Percentiles rank a stretch among this genome's conserved stretches.
phyloP scores from a whole-genome alignment of 2,329 filamentous ascomycete species.

The Grosmannia penicillata region DNA sequence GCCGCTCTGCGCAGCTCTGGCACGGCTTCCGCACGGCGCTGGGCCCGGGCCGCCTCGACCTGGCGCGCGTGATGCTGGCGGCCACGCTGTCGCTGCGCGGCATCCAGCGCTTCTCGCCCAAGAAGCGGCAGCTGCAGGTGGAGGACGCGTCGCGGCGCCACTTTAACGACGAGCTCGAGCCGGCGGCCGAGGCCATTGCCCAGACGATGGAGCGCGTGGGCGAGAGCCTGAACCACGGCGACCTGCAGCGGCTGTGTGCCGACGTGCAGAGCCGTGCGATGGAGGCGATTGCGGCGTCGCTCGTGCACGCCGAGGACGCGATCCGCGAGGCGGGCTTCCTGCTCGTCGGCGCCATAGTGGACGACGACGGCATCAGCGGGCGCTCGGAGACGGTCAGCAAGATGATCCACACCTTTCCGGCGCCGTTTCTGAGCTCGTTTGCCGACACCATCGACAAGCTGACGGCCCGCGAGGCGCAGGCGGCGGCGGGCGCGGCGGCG shows the following conservation, averaged over 20 bases:
- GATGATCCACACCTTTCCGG: conserved; percentile 29
- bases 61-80: conserved; percentile 61
- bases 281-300: conserved; percentile 59
- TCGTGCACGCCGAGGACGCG: conserved; percentile 67
- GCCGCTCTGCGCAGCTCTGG: conserved; percentile 65
- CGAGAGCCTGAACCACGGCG: conserved; percentile 49
- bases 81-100: conserved; percentile 57
- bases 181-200: conserved; percentile 44
- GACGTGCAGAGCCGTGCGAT: conserved; percentile 46
- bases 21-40: conserved; percentile 58
- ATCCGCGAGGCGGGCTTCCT: conserved; percentile 70
- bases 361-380: conserved; percentile 18
- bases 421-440: conserved; percentile 27
- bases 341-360: conserved; percentile 69
- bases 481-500: conserved; percentile 4
- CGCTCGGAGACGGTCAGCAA: conserved; percentile 34
- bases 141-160: conserved; percentile 35
- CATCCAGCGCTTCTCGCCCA: conserved; percentile 56
- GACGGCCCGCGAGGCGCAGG: conserved; percentile 16
- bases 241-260: conserved; percentile 60
- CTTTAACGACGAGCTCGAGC: conserved; percentile 61
- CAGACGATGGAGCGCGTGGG: conserved; percentile 65
- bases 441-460: conserved; percentile 26
- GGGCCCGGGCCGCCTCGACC: conserved; percentile 47
- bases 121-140: conserved; percentile 27